Evolutionary conservation across 2,329 filamentous ascomycete genomes (phyloP), one percentile per base, ranked within the genome.

Genomic region (Ceratocystiopsis sp.): DNA sequence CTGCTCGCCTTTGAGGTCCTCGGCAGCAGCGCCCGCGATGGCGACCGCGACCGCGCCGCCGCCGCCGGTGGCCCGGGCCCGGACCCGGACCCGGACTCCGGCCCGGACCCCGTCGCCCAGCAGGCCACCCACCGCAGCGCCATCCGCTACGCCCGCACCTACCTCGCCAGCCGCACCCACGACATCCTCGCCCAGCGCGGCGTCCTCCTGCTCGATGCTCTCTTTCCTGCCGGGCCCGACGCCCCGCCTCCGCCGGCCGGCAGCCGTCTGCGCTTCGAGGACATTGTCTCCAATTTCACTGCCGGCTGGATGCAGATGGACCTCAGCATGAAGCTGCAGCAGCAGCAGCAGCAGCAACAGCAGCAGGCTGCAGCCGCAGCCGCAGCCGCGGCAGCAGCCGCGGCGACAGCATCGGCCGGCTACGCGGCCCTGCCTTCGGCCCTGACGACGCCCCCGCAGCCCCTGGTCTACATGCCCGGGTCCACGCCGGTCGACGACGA

Each of bases 1-100:
- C 45, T 54, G 3, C 49, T 54, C 12, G 49, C 51, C 9, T 48
- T 54, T 29, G 53, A 54, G 29, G 42, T 54, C 1, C 42, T 52
- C 4, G 49, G 46, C 40, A 39, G 44, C 8, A 21, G 40, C 2
- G 21, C 15, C 15, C 37, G 29, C 6, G 42, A 35, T 19, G 19
- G n/a, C 19, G 29, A 33, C 13, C n/a, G 18, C 33, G 29, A 41
- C 40, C 14, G 17, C 37, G 5, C 17, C 32, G 33, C 39, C 17
- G 36, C 25, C 12, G 3, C 17, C 15, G 16, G 8, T 18, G 13
- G 17, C 14, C 40, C 21, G 4, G 38, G 40, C 35, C 47, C 42
- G 34, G 21, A 38, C 5, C 32, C 32, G 14, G 21, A 18, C 25
- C 19, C 39, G 38, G 16, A 21, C 35, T 4, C 16, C 33, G 34